Evolutionary conservation across 2,329 filamentous ascomycete species (phyloP).

Genomic region (Colletotrichum somersetense): DNA sequence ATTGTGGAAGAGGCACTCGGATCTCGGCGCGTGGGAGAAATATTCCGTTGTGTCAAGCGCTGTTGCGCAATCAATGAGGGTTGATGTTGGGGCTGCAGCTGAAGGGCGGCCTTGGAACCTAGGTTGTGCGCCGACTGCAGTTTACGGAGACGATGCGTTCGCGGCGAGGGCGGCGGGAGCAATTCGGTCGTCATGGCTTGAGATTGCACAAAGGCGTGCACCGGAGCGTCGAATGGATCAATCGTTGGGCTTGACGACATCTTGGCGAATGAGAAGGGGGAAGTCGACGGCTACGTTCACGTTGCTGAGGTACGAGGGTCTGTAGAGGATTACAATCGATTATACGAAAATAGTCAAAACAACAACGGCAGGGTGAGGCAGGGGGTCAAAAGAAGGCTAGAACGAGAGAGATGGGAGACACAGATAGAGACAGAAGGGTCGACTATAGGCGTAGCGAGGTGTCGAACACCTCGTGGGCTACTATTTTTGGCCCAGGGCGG

Average conservation of each 20-base stretch:
- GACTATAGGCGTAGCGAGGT: slow-evolving; percentile 33
- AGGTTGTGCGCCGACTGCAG: slow-evolving; percentile 82
- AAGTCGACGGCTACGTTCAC: slow-evolving; percentile 18
- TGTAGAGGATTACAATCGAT: slow-evolving; percentile 24
- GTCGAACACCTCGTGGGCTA: slow-evolving; percentile 36
- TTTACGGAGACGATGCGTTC: slow-evolving; percentile 77
- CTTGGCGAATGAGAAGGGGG: slow-evolving; percentile 25
- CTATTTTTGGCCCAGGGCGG: slow-evolving; percentile 39
- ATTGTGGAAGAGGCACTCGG: slow-evolving; percentile 43
- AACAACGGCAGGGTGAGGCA: slow-evolving; percentile 7
- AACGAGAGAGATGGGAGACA: neutral
- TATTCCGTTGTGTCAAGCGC: slow-evolving; percentile 60
- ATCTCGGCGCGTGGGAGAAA: slow-evolving; percentile 40
- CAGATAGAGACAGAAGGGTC: neutral
- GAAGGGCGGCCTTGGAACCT: slow-evolving; percentile 64
- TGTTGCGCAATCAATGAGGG: slow-evolving; percentile 75
- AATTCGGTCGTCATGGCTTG: slow-evolving; percentile 57
- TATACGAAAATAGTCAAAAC: slow-evolving; percentile 26
- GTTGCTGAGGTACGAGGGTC: slow-evolving; percentile 8
- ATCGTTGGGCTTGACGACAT: slow-evolving; percentile 50
- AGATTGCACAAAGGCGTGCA: slow-evolving; percentile 42
- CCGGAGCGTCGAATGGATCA: slow-evolving; percentile 45
- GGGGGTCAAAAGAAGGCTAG: neutral
- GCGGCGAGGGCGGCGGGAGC: slow-evolving; percentile 70
- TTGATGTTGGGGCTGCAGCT: slow-evolving; percentile 42